Evolutionary conservation across 495 filamentous ascomycete species (phyloP), one percentile per base, ranked within the genome.

Genomic region (Rostrohypoxylon terebratum): DNA sequence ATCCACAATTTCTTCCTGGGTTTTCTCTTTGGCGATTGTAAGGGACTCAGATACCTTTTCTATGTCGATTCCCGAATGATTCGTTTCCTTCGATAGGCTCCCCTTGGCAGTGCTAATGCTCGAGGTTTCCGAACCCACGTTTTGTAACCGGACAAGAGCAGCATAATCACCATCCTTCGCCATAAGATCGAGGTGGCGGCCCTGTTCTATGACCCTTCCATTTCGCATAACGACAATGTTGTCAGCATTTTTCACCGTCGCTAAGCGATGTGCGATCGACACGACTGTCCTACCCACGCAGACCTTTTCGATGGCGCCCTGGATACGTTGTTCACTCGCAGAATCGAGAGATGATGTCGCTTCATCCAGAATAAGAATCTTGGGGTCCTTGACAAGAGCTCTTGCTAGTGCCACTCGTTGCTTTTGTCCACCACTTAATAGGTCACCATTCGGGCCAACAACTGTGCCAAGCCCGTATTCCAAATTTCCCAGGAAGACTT

Each of bases 221-320:
- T 86, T 81, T 42, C 83, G 79, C 82, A 90, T 85, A 10, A 89
- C 87, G 13, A 89, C 81, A 66, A 90, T 90, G 40, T 88, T 88
- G 66, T 89, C 84, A 0, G 88, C 87, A 50, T 81, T 81, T 28
- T 87, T 84, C 28, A 94, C 89, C 23, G 90, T 93, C 18, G 83
- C 82, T 36, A 94, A 78, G 2, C 91, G 83, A 81, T 94, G 92
- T 28, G 88, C 87, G 16, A 95, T 91, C 20, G 92, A 89, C 47
- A 96, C 90, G 0, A 91, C 91, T 3, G 93, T 96, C 48, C 85
- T 77, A 1, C 82, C 83, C 9, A 61, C 74, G 18, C 84, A 75
- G 11, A 85, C 81, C 36, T 81, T 81, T 38, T 82, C 79, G 59
- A 89, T 82, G 14, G 86, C 84, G 4, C 68, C 69, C 70, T 86